phyloP scores from a whole-genome alignment of 306 rosid species.

The Oemleria cerasiformis region DNA sequence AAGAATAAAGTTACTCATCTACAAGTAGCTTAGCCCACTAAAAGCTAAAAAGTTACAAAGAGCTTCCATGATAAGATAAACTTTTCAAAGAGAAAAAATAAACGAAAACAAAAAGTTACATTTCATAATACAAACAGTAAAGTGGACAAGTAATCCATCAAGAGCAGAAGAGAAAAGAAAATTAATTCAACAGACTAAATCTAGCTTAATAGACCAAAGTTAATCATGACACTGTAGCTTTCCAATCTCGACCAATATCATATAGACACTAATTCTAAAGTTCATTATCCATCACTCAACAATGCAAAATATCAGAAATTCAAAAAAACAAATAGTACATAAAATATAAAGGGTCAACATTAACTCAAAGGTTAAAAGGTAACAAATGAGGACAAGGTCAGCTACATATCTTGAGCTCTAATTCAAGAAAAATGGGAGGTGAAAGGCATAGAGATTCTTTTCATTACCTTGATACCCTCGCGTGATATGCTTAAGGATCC shows the following conservation, averaged over 20 bases:
- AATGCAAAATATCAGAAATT: background rate
- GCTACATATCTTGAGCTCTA: background rate
- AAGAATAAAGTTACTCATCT: background rate
- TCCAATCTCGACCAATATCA: too few relatives aligned
- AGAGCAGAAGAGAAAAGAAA: too few relatives aligned
- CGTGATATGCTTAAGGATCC: conserved; percentile 68
- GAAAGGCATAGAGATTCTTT: conserved; percentile 4
- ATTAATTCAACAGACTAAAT: too few relatives aligned
- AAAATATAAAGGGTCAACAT: conserved; percentile 1
- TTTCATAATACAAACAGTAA: too few relatives aligned
- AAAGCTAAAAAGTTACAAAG: background rate
- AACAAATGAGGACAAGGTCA: background rate
- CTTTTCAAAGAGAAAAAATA: too few relatives aligned
- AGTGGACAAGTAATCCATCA: too few relatives aligned
- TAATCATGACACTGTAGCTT: too few relatives aligned
- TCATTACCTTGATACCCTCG: conserved; percentile 63
- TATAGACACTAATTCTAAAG: background rate
- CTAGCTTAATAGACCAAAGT: too few relatives aligned
- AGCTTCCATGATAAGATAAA: conserved; percentile 5
- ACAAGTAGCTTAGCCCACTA: background rate
- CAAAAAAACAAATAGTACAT: background rate
- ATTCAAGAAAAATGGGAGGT: background rate
- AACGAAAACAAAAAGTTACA: too few relatives aligned
- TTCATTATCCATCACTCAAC: background rate
- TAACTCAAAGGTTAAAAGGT: background rate